Conservation (phyloP, 2,329 filamentous ascomycete species). For the Fusarium beomiforme region DNA sequence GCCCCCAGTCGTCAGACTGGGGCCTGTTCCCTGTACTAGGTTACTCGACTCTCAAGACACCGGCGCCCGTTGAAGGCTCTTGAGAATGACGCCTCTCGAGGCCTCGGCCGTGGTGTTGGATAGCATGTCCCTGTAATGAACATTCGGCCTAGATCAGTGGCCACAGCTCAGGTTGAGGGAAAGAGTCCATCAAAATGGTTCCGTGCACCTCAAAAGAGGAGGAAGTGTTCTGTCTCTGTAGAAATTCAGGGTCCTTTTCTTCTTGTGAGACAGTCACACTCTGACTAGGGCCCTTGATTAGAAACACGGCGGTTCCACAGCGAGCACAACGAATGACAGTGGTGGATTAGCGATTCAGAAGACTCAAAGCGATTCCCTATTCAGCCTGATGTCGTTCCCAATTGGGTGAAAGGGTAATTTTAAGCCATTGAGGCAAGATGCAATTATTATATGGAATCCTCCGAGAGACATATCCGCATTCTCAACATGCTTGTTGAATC, state of each 20-base stretch:
- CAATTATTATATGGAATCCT: slow-evolving; percentile 3
- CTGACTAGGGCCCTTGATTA: slow-evolving; percentile 29
- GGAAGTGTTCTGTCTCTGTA: slow-evolving; percentile 6
- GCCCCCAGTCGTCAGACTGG: slow-evolving; percentile 9
- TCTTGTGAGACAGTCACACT: slow-evolving; percentile 40
- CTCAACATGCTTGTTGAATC: not conserved
- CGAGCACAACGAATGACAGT: slow-evolving; percentile 27
- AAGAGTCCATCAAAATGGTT: slow-evolving; percentile 22
- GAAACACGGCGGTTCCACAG: slow-evolving; percentile 38
- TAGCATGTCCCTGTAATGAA: slow-evolving; percentile 25
- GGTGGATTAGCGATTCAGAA: slow-evolving; percentile 25
- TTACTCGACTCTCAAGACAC: slow-evolving; percentile 33
- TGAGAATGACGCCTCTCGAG: slow-evolving; percentile 12
- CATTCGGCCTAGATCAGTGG: slow-evolving; percentile 10
- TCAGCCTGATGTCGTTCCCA: slow-evolving; percentile 1
- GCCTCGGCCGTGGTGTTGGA: slow-evolving; percentile 17
- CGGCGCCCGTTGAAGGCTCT: slow-evolving; percentile 19
- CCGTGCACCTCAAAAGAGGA: slow-evolving; percentile 17
- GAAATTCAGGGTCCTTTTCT: slow-evolving; percentile 38
- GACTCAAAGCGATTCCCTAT: slow-evolving; percentile 16
- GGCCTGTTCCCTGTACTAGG: slow-evolving; percentile 12
- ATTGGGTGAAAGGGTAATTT: not conserved
- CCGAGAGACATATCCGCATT: slow-evolving; percentile 22
- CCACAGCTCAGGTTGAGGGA: not conserved
- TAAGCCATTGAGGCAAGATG: slow-evolving; percentile 14